These are phyloP conservation scores for Neofusicoccum kwambonambiense DNA, from an alignment of 2,329 filamentous ascomycete genomes.

Conservation along the genomic window DNA sequence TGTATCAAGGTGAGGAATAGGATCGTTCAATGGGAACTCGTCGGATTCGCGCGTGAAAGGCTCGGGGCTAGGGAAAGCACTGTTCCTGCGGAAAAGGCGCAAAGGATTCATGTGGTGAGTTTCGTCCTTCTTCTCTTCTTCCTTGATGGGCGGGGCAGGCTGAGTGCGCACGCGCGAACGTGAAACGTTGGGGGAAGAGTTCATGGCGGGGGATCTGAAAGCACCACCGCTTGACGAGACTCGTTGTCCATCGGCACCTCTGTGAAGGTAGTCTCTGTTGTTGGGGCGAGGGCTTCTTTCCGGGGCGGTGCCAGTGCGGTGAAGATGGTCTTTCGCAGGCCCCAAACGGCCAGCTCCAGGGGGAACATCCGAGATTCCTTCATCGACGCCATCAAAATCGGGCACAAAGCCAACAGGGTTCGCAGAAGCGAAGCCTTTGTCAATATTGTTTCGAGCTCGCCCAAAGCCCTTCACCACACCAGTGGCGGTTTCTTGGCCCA, in stretches of 20 bases:
- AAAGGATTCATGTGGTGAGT: slow-evolving; percentile 12
- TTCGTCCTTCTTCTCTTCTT: background rate
- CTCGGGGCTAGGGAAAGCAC: slow-evolving; percentile 13
- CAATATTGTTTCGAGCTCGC: background rate
- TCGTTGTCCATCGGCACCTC: background rate
- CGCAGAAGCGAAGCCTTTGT: background rate
- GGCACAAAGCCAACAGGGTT: slow-evolving; percentile 3
- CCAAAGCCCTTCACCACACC: slow-evolving; percentile 5
- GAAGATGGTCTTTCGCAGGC: background rate
- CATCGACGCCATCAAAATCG: background rate
- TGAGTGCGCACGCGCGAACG: background rate
- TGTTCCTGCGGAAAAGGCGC: slow-evolving; percentile 6
- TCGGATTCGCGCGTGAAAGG: slow-evolving; percentile 23
- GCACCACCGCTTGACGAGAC: background rate
- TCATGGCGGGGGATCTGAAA: background rate
- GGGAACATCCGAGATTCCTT: background rate
- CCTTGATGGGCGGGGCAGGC: background rate
- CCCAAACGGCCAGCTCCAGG: background rate
- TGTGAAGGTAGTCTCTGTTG: slow-evolving; percentile 6
- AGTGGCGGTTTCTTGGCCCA: slow-evolving; percentile 2
- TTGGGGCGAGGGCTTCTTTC: slow-evolving; percentile 3
- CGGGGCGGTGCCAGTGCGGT: background rate
- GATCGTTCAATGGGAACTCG: slow-evolving; percentile 26
- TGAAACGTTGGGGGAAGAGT: slow-evolving; percentile 1
- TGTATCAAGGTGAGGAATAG: slow-evolving; percentile 10